Evolutionary conservation across 768 basidiomycete genomes (phyloP), one percentile per base, ranked within the genome.

Genomic region (Lactarius tabidus): DNA sequence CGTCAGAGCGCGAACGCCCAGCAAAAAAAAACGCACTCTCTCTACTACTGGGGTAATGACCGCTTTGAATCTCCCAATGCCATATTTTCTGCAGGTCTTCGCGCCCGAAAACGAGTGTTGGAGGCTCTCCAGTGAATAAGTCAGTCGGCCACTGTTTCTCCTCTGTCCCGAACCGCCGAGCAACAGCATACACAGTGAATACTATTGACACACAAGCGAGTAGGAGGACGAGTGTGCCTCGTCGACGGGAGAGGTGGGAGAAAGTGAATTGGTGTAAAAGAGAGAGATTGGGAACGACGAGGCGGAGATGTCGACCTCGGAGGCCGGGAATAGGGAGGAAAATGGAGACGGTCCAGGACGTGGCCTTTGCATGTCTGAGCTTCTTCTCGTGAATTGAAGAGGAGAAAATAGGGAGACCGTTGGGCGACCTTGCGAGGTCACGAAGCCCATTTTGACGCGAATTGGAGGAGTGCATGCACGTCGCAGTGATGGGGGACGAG

Each of bases 1-100:
- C 38, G 57, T 54, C 12, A 65, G 51, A 39, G 26, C 10, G 53
- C 38, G 36, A 60, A 39, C 57, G 58, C 48, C 61, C 60, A 9
- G 53, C 52, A n/a, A 55, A 59, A 76, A 28, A 62, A 36, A 61
- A 82, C 91, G 72, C 76, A 93, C 95, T 84, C 70, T 82, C 81
- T 63, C 84, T 82, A 60, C 84, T 81, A 76, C 91, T 95, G 10
- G 96, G 96, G 79, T 94, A 94, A 77, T 97, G 95, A 1, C 97
- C 97, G 67, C 92, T 91, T 36, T 85, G 79, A 63, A 98, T 83
- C 77, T 99, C 96, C 95, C 95, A 98, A 66, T 87, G 81, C 95
- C 95, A 98, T 75, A 99, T 91, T 63, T 88, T 82, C 71, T 90
- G 91, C 48, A 97, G 74, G 72, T 98, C 94, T 63, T 90, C 85